A percentile compares a stretch with the other conserved stretches of the same genome.
Evolutionary conservation across 495 filamentous ascomycete genomes (phyloP).

Genomic region (Astrocystis sublimbata): DNA sequence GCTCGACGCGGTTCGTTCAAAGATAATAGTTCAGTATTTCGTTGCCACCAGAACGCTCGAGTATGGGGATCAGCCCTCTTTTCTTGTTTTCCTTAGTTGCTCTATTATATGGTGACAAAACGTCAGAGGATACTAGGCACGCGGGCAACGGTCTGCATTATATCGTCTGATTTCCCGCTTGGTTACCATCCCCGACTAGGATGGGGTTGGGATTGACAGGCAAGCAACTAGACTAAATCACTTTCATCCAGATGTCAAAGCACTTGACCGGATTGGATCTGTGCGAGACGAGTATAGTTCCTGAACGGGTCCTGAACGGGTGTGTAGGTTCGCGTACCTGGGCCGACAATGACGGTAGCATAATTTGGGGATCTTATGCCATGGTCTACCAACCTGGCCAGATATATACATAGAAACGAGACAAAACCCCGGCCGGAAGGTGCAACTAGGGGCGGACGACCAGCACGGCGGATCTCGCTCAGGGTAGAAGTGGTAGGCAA

Average conservation of each 20-base stretch:
- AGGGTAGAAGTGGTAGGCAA: constrained; percentile 37
- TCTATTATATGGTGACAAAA: constrained; percentile 38
- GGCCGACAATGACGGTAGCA: constrained; percentile 53
- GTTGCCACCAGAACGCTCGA: constrained; percentile 36
- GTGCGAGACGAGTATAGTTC: constrained; percentile 52
- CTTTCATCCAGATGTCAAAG: constrained; percentile 47
- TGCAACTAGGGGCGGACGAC: constrained; percentile 48
- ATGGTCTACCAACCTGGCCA: constrained; percentile 51
- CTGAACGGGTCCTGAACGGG: constrained; percentile 51
- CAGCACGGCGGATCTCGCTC: constrained; percentile 35
- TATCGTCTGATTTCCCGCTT: constrained; percentile 53
- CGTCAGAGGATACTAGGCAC: constrained; percentile 35
- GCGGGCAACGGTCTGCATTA: constrained; percentile 47
- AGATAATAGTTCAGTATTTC: constrained; percentile 37
- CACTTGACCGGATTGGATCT: constrained; percentile 49
- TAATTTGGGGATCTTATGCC: constrained; percentile 61
- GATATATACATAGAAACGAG: constrained; percentile 53
- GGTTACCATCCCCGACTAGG: constrained; percentile 36
- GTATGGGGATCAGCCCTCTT: constrained; percentile 33
- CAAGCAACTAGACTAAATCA: constrained; percentile 47
- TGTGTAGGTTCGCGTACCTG: constrained; percentile 46
- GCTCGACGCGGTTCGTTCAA: constrained; percentile 33
- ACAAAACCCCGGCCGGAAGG: constrained; percentile 44
- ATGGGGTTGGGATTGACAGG: constrained; percentile 37
- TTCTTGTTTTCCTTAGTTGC: constrained; percentile 33